These are phyloP conservation scores for Exidia glandulosa DNA, from an alignment of 768 basidiomycete species.

Conservation along the genomic window DNA sequence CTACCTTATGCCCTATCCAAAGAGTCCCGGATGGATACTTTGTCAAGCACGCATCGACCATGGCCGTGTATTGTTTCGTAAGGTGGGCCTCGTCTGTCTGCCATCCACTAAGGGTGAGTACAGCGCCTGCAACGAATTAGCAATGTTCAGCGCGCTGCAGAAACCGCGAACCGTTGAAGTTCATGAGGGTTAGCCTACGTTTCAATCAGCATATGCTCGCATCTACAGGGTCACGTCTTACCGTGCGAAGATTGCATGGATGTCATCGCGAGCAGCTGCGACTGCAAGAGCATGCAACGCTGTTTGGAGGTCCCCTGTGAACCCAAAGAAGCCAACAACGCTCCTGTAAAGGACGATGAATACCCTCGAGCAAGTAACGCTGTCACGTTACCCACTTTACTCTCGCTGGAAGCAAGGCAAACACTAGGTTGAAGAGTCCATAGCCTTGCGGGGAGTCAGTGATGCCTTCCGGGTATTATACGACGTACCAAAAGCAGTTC, in stretches of 20 bases:
- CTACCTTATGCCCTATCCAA: conserved; percentile 63
- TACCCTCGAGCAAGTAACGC: not conserved
- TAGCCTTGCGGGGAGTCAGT: conserved; percentile 24
- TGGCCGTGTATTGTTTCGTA: conserved; percentile 46
- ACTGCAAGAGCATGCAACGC: conserved; percentile 61
- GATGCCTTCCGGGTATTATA: not conserved
- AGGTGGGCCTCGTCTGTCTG: conserved; percentile 63
- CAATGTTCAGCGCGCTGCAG: conserved; percentile 14
- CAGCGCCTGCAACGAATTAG: not conserved
- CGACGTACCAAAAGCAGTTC: conserved; percentile 60
- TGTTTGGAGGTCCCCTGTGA: conserved; percentile 56
- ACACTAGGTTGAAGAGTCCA: conserved; percentile 70
- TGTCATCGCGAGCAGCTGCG: conserved; percentile 53
- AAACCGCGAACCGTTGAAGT: conserved; percentile 62
- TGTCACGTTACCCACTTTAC: conserved; percentile 37
- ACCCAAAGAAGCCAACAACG: conserved; percentile 68
- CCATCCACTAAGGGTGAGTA: conserved; percentile 32
- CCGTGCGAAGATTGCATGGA: conserved; percentile 70
- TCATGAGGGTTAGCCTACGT: conserved; percentile 73
- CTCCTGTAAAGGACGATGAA: conserved; percentile 28
- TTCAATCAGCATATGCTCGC: no score
- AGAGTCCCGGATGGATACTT: conserved; percentile 57
- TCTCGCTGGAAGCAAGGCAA: conserved; percentile 63
- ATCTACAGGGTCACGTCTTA: no score
- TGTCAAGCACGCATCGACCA: conserved; percentile 49